Percentiles rank a stretch among this genome's conserved stretches.
phyloP scores from a whole-genome alignment of 306 rosid species.

The Macrotyloma uniflorum region DNA sequence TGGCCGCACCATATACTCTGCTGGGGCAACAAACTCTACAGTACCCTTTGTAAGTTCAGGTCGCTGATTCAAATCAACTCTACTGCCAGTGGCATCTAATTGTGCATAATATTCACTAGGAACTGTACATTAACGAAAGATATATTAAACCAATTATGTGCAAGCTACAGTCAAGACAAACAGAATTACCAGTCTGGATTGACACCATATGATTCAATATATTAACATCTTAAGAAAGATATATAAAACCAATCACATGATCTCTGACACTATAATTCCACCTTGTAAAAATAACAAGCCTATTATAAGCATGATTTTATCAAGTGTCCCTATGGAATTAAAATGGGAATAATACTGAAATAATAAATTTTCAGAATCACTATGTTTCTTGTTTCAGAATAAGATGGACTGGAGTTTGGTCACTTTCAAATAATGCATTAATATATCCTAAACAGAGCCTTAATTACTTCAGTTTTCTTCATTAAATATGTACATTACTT shows the following conservation, averaged over 20 bases:
- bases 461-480: background rate
- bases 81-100: constrained; percentile 89
- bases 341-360: constrained; percentile 17
- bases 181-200: constrained; percentile 6
- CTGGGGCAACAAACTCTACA: constrained; percentile 98
- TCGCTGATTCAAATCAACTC: constrained; percentile 89
- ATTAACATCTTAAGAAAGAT: constrained; percentile 26
- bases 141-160: constrained; percentile 11
- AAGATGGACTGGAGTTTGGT: background rate
- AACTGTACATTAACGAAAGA: constrained; percentile 56
- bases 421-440: background rate
- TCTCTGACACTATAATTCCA: background rate
- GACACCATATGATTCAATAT: constrained; percentile 16
- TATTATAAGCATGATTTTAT: constrained; percentile 2
- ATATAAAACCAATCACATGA: constrained; percentile 11
- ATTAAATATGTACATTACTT: background rate
- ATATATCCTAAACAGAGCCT: background rate
- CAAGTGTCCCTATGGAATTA: constrained; percentile 15
- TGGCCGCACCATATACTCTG: constrained; percentile 99
- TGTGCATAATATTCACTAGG: constrained; percentile 92
- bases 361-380: constrained; percentile 19
- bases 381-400: background rate
- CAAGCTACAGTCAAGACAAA: constrained; percentile 15
- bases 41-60: constrained; percentile 90
- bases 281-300: constrained; percentile 9